These are phyloP conservation scores for Apiotrichum sp. DNA, from an alignment of 1,284 basidiomycete genomes.

Conservation along the genomic window DNA sequence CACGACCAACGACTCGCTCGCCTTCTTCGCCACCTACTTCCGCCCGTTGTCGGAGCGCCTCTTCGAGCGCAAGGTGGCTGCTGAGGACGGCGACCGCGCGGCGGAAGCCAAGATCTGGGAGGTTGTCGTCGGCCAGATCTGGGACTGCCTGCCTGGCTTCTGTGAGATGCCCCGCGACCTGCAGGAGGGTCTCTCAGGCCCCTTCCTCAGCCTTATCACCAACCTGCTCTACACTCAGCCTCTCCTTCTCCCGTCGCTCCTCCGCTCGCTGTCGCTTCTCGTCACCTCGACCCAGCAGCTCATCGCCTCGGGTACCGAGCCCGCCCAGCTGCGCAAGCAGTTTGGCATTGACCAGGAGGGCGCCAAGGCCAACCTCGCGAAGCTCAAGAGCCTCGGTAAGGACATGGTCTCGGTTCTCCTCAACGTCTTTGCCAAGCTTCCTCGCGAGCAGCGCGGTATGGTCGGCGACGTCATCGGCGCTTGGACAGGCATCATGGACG, in stretches of 20 bases:
- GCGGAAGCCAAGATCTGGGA: slow-evolving; percentile 92
- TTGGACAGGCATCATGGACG: slow-evolving; percentile 78
- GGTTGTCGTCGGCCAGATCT: slow-evolving; percentile 85
- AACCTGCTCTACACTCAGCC: slow-evolving; percentile 86
- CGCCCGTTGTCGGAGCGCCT: slow-evolving; percentile 89
- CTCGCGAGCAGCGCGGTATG: slow-evolving; percentile 66
- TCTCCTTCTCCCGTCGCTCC: slow-evolving; percentile 70
- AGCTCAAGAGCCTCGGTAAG: slow-evolving; percentile 72
- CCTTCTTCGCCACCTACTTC: slow-evolving; percentile 83
- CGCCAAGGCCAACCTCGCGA: slow-evolving; percentile 63
- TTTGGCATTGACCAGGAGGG: slow-evolving; percentile 56
- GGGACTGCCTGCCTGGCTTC: slow-evolving; percentile 62
- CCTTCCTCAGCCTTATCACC: slow-evolving; percentile 80
- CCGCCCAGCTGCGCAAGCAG: slow-evolving; percentile 50
- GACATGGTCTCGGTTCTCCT: slow-evolving; percentile 93
- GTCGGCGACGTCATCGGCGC: slow-evolving; percentile 82
- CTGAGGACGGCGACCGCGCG: slow-evolving; percentile 61
- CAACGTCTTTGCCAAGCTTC: slow-evolving; percentile 88
- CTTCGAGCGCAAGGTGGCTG: slow-evolving; percentile 74
- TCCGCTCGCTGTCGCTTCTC: slow-evolving; percentile 72
- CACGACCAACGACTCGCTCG: slow-evolving; percentile 70
- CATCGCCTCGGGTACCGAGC: slow-evolving; percentile 48
- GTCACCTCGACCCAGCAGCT: slow-evolving; percentile 59
- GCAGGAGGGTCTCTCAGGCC: slow-evolving; percentile 55
- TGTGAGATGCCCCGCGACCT: slow-evolving; percentile 81